Base-by-base conservation (phyloP, 495 filamentous ascomycete species). In the Endocarpon pusillum region DNA sequence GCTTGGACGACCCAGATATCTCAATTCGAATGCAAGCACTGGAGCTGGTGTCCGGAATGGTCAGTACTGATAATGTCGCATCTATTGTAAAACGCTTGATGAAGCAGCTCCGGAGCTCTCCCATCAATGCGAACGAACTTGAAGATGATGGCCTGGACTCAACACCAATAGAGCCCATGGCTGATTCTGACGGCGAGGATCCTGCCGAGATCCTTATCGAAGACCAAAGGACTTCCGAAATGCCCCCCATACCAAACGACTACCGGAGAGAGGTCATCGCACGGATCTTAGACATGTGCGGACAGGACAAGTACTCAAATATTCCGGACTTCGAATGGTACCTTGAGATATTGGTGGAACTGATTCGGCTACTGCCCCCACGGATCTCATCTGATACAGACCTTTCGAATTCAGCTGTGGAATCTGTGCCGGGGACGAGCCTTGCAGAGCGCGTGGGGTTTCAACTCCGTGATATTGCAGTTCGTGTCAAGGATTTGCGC, bases 261-360 rank as follows among this genome's bases (percentile, higher is more conserved):
- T 96, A 94, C 51, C 73, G 71, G 23, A 51, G 74, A 8, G 76
- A 76, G 39, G 79, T 94, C 19, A 75, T 94, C 19, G 66, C 66
- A 22, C 66, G 76, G 28, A 82, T 94, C 36, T 47, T 96, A 15
- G 75, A 79, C 37, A 89, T 97, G 66, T 96, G 91, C 54, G 81
- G 81, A n/a, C 69, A 75, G 32, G 75, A 82, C 40, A 92, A 83
- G 37, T 97, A 94, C 52, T 66, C 71, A 11, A 80, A 81, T 45
- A 55, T 96, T 30, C 57, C 57, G 29, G 89, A 97, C 48, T 96
- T 97, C 50, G 89, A 92, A 40, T 97, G 89, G 89, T 96, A 96
- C 57, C 72, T 96, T 32, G 74, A 80, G 38, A 67, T 86, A 23
- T 57, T 97, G 7, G 71, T 82, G 4, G 78, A 87, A 45, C 63